Base-by-base conservation (phyloP, 1,284 basidiomycete species). In the Sporisorium sorghi region DNA sequence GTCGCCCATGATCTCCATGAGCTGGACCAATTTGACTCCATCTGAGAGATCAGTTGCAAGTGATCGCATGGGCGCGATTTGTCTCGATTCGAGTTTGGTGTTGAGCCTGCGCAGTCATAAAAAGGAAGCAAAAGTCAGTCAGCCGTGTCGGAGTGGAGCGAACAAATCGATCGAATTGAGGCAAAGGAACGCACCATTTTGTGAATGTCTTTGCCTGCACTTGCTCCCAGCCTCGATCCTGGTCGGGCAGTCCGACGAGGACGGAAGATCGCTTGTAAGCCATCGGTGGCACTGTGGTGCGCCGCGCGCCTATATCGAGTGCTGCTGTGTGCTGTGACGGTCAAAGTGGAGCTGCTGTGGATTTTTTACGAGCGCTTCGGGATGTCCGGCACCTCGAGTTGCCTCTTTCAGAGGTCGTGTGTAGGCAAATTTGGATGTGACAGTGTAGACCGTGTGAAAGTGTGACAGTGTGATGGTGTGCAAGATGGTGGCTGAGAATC, bases 91-190 rank as follows among this genome's bases (percentile, higher is more conserved):
- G 35, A 99, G 89, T 84, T 96, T 96, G 8, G 94, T 94, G 83
- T 99, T 99, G 66, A 99, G 88, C 96, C 96, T 88, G 90, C n/a
- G n/a, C n/a, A n/a, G n/a, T n/a, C n/a, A n/a, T 17, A n/a, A 14
- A 28, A 5, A 5, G 39, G 11, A 17, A 24, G 28, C 21, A 24
- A 35, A 39, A 21, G 49, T 46, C 42, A 46, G 53, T n/a, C n/a
- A n/a, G n/a, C n/a, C n/a, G n/a, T n/a, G n/a, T n/a, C n/a, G n/a
- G n/a, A n/a, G n/a, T n/a, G n/a, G n/a, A n/a, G n/a, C n/a, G n/a
- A n/a, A n/a, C n/a, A n/a, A n/a, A n/a, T n/a, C n/a, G n/a, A n/a
- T n/a, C n/a, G n/a, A n/a, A n/a, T n/a, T n/a, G n/a, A n/a, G n/a
- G n/a, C n/a, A n/a, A n/a, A n/a, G 12, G 30, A 19, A 54, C 73